Evolutionary conservation across 768 basidiomycete species (phyloP).

Genomic region (Amanita brunnescens): DNA sequence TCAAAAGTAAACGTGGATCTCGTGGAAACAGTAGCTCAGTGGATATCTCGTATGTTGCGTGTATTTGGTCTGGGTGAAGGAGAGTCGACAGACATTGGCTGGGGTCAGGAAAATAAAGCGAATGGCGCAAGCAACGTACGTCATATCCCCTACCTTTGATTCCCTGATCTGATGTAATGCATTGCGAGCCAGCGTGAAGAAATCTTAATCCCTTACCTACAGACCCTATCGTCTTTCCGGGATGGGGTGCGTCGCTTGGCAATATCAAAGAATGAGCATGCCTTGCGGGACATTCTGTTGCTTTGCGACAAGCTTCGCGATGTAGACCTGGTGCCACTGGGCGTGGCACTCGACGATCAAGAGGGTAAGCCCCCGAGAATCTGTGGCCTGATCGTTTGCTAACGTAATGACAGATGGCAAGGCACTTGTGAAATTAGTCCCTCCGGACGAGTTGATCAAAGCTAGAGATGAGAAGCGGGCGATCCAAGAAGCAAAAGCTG

Average conservation of each 20-base stretch:
- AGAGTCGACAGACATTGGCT: conserved; percentile 63
- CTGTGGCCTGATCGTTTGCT: conserved; percentile 7
- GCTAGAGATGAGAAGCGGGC: conserved; percentile 86
- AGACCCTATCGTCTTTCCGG: conserved; percentile 80
- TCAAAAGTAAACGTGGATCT: conserved; percentile 52
- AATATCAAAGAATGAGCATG: conserved; percentile 55
- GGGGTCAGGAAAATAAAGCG: conserved; percentile 61
- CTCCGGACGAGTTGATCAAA: conserved; percentile 71
- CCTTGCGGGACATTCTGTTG: conserved; percentile 72
- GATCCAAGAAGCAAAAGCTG: conserved; percentile 62
- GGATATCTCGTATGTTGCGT: conserved; percentile 66
- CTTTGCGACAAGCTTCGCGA: conserved; percentile 82
- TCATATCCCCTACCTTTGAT: conserved; percentile 10
- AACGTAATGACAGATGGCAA: conserved; percentile 58
- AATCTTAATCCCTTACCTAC: conserved; percentile 81
- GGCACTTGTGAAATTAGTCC: conserved; percentile 87
- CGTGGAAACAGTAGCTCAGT: conserved; percentile 55
- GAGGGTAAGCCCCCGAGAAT: conserved; percentile 48
- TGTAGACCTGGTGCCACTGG: conserved; percentile 63
- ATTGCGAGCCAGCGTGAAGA: conserved; percentile 59
- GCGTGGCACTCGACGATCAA: conserved; percentile 94
- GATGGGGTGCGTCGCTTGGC: conserved; percentile 82
- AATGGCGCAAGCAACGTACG: conserved; percentile 44
- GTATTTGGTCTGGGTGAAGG: conserved; percentile 78
- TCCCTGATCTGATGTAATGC: conserved; percentile 7